Evolutionary conservation across 2,329 filamentous ascomycete species (phyloP).

Genomic region (Colletotrichum sp.): DNA sequence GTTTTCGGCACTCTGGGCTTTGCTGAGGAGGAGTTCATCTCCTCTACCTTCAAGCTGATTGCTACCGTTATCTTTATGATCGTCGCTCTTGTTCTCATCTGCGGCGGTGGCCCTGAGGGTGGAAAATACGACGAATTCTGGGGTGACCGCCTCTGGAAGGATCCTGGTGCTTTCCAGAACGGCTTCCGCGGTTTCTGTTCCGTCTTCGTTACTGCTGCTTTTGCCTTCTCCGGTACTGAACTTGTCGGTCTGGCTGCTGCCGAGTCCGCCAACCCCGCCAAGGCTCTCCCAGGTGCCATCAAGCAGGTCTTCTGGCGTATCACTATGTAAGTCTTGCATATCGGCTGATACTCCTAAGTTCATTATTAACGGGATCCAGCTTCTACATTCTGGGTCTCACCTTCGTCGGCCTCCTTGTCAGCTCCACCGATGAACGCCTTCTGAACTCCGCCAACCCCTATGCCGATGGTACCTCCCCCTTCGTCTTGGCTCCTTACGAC

Average conservation of each 20-base stretch:
- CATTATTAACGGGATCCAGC: constrained; percentile 4
- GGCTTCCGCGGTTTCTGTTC: constrained; percentile 73
- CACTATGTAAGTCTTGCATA: constrained; percentile 31
- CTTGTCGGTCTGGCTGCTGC: constrained; percentile 73
- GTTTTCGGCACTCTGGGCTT: constrained; percentile 59
- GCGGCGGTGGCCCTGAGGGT: constrained; percentile 57
- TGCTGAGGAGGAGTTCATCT: constrained; percentile 60
- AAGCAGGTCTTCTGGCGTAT: constrained; percentile 71
- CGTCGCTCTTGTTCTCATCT: constrained; percentile 59
- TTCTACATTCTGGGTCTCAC: constrained; percentile 56
- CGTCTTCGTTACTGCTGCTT: constrained; percentile 73
- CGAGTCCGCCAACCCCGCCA: constrained; percentile 69
- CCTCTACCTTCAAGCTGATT: constrained; percentile 58
- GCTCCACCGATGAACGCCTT: constrained; percentile 46
- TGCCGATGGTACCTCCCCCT: constrained; percentile 29
- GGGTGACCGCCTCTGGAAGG: constrained; percentile 46
- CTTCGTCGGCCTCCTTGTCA: constrained; percentile 50
- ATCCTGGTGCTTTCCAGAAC: constrained; percentile 63
- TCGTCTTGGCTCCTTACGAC: constrained; percentile 32
- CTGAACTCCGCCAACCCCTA: constrained; percentile 49
- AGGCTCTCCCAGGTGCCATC: constrained; percentile 76
- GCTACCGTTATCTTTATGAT: constrained; percentile 68
- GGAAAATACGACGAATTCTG: constrained; percentile 44
- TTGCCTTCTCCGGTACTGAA: constrained; percentile 71
- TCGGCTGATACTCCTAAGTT: constrained; percentile 24